phyloP scores from a whole-genome alignment of 2,329 filamentous ascomycete genomes.

The Coleophoma eucalyptorum region DNA sequence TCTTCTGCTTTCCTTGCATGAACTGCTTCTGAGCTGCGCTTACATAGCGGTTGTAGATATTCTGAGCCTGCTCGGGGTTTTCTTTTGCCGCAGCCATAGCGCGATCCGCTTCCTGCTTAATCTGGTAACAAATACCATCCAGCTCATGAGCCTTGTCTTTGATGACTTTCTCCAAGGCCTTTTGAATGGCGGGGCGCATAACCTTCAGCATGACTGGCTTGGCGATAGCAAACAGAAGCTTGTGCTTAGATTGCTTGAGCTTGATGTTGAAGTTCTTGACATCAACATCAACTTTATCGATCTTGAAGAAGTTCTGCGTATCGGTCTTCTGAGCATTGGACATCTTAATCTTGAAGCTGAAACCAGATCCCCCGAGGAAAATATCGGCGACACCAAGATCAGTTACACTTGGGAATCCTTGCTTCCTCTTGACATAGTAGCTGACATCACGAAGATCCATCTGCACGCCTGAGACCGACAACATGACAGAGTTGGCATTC shows the following conservation, averaged over 20 bases:
- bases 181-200: conserved; percentile 79
- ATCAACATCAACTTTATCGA: conserved; percentile 82
- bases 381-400: conserved; percentile 89
- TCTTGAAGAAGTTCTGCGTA: conserved; percentile 84
- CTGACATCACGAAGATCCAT: conserved; percentile 88
- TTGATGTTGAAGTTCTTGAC: conserved; percentile 83
- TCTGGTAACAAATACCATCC: conserved; percentile 68
- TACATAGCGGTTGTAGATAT: conserved; percentile 84
- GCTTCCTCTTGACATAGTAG: conserved; percentile 93
- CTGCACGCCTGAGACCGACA: conserved; percentile 86
- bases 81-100: conserved; percentile 61
- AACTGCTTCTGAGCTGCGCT: conserved; percentile 70
- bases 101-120: conserved; percentile 80
- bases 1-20: conserved; percentile 75
- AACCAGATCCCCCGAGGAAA: conserved; percentile 78
- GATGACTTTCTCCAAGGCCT: conserved; percentile 85
- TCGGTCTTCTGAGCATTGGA: conserved; percentile 76
- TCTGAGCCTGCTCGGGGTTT: conserved; percentile 70
- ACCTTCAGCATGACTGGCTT: conserved; percentile 85
- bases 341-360: conserved; percentile 88
- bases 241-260: conserved; percentile 92
- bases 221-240: conserved; percentile 79
- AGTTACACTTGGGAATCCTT: conserved; percentile 83
- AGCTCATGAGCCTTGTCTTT: conserved; percentile 75
- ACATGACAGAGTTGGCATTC: conserved; percentile 75